These are phyloP conservation scores for Epicoccum nigrum DNA, from an alignment of 2,329 filamentous ascomycete genomes.

Conservation along the genomic window DNA sequence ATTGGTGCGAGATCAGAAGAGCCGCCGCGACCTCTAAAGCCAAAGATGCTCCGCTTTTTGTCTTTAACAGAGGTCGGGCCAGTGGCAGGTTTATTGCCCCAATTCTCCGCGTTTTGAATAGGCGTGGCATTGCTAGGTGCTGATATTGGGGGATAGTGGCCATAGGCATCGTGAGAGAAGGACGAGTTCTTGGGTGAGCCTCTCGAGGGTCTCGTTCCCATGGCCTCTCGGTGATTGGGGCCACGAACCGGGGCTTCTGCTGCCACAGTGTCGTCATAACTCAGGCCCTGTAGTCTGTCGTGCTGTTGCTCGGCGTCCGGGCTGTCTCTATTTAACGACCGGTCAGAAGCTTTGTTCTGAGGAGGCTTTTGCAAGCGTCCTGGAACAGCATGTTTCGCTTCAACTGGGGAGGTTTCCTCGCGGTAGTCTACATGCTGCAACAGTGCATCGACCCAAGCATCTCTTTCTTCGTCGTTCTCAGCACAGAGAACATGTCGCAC, in stretches of 20 bases:
- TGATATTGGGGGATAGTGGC: conserved; percentile 67
- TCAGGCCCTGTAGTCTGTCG: conserved; percentile 54
- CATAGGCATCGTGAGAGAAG: conserved; percentile 37
- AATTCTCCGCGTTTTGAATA: conserved; percentile 81
- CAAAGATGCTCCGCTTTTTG: conserved; percentile 74
- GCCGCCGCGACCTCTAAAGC: conserved; percentile 67
- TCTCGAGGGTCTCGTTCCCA: conserved; percentile 24
- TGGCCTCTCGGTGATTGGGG: conserved; percentile 39
- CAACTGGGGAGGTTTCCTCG: conserved; percentile 45
- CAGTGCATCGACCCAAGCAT: conserved; percentile 90
- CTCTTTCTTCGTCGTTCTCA: conserved; percentile 90
- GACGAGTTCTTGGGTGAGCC: conserved; percentile 45
- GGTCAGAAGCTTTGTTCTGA: conserved; percentile 34
- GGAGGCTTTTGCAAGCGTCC: conserved; percentile 51
- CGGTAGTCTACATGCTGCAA: conserved; percentile 86
- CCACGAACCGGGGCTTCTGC: conserved; percentile 63
- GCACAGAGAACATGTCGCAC: conserved; percentile 95
- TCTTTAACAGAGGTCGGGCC: conserved; percentile 72
- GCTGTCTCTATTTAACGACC: conserved; percentile 45
- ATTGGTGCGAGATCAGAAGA: conserved; percentile 67
- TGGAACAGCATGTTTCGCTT: conserved; percentile 52
- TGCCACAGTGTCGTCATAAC: conserved; percentile 63
- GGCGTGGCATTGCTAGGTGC: conserved; percentile 82
- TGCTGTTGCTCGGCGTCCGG: conserved; percentile 44
- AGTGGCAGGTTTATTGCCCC: conserved; percentile 75